A percentile compares a stretch with the other conserved stretches of the same genome.
These are phyloP conservation scores for Sugiyamaella smithiae DNA, from an alignment of 805 yeast species.

Conservation along the genomic window DNA sequence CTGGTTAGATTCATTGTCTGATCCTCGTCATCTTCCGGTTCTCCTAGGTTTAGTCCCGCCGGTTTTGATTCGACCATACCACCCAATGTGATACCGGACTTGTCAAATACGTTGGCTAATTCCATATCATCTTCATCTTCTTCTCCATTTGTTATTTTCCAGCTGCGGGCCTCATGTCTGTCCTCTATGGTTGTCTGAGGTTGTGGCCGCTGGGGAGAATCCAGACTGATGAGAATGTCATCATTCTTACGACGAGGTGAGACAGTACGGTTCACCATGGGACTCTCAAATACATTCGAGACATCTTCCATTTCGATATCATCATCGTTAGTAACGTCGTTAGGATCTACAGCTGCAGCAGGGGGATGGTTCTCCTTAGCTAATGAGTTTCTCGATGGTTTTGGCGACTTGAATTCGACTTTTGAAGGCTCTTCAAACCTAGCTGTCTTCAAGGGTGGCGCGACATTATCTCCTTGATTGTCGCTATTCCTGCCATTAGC, in stretches of 20 bases:
- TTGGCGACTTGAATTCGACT: not conserved
- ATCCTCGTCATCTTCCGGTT: too few relatives aligned
- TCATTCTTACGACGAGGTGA: not conserved
- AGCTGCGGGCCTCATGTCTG: too few relatives aligned
- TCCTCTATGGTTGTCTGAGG: too few relatives aligned
- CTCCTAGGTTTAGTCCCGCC: too few relatives aligned
- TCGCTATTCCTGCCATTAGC: not conserved
- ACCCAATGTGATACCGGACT: too few relatives aligned
- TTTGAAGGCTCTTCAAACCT: not conserved
- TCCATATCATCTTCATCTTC: slow-evolving; percentile 10
- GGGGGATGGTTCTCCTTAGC: too few relatives aligned
- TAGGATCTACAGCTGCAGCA: too few relatives aligned
- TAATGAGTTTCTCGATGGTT: not conserved
- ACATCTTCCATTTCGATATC: slow-evolving; percentile 7
- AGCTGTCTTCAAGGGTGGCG: not conserved
- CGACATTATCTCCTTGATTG: not conserved
- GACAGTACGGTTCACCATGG: not conserved
- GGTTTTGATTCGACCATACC: too few relatives aligned
- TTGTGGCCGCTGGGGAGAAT: too few relatives aligned
- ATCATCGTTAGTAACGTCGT: too few relatives aligned
- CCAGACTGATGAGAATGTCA: slow-evolving; percentile 14
- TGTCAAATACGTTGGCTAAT: slow-evolving; percentile 7
- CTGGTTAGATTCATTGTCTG: too few relatives aligned
- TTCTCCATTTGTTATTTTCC: too few relatives aligned
- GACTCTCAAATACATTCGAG: not conserved